Percentiles rank a stretch among this genome's conserved stretches.
Evolutionary conservation across 179 eudicot species (phyloP).

Genomic region (Camellia oleifera): DNA sequence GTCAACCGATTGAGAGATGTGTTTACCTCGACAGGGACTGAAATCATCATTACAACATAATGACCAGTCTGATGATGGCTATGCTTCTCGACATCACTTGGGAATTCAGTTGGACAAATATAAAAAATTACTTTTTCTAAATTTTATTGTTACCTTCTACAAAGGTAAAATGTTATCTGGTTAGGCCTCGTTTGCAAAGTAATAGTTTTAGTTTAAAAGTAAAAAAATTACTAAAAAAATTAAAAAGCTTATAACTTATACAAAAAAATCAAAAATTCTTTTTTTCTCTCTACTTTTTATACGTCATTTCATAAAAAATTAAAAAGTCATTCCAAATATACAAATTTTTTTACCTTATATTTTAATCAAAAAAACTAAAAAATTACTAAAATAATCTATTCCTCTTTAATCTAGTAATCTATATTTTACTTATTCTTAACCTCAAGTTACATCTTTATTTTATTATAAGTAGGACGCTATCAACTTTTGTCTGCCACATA

Average conservation of each 20-base stretch:
- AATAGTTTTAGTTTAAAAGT: too few species aligned
- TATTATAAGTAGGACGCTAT: slow-evolving; percentile 6
- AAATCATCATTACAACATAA: slow-evolving; percentile 17
- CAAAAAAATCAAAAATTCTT: too few species aligned
- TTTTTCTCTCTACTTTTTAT: too few species aligned
- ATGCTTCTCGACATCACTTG: neutral
- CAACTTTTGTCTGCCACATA: slow-evolving; percentile 26
- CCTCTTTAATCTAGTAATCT: slow-evolving; percentile 2
- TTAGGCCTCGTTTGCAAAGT: too few species aligned
- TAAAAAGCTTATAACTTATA: too few species aligned
- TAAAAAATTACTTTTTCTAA: neutral
- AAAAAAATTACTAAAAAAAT: too few species aligned
- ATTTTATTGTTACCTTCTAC: slow-evolving; percentile 16
- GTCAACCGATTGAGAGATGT: slow-evolving; percentile 1
- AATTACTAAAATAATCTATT: too few species aligned
- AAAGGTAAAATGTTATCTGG: slow-evolving; percentile 19
- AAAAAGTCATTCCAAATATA: too few species aligned
- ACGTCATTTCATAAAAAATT: too few species aligned
- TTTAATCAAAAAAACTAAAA: too few species aligned
- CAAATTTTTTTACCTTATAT: too few species aligned
- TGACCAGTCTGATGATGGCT: neutral
- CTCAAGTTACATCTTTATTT: slow-evolving; percentile 15
- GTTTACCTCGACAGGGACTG: neutral
- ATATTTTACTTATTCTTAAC: neutral
- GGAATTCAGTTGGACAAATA: neutral